Evolutionary conservation across 306 rosid genomes (phyloP).

Genomic region (Medicago ruthenica): DNA sequence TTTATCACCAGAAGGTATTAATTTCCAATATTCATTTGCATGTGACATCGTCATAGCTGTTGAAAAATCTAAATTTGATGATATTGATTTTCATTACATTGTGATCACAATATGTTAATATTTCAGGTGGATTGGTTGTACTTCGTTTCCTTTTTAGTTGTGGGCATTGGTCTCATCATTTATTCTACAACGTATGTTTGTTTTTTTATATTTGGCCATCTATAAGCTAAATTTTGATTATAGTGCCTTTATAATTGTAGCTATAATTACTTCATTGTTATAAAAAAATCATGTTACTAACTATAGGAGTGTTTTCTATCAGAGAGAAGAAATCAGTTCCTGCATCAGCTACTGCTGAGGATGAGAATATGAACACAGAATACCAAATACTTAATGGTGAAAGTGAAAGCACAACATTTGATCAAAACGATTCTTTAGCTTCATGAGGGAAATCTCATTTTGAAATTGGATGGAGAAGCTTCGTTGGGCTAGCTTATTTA

Average conservation of each 20-base stretch:
- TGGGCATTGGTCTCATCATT: constrained; percentile 57
- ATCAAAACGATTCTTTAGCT: constrained; percentile 36
- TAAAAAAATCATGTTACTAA: not conserved
- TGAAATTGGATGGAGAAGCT: not conserved
- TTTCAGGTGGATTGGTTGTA: constrained; percentile 73
- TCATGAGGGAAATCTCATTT: constrained; percentile 21
- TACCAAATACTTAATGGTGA: constrained; percentile 53
- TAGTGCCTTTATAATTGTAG: not conserved
- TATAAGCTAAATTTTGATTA: too few relatives aligned
- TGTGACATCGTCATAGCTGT: not conserved
- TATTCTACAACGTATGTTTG: constrained; percentile 61
- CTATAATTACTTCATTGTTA: not conserved
- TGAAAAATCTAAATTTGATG: not conserved
- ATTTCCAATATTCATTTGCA: not conserved
- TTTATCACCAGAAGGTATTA: constrained; percentile 46
- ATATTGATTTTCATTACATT: not conserved
- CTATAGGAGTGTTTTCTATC: not conserved
- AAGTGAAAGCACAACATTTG: constrained; percentile 25
- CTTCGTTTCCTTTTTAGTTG: constrained; percentile 56
- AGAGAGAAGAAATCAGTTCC: constrained; percentile 53
- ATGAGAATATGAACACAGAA: constrained; percentile 40
- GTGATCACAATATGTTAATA: constrained; percentile 19
- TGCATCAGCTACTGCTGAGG: constrained; percentile 35
- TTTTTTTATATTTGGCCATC: not conserved
- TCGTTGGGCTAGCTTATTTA: not conserved